phyloP scores from a whole-genome alignment of 805 yeast species.

The Grigorovia transvaalensis region DNA sequence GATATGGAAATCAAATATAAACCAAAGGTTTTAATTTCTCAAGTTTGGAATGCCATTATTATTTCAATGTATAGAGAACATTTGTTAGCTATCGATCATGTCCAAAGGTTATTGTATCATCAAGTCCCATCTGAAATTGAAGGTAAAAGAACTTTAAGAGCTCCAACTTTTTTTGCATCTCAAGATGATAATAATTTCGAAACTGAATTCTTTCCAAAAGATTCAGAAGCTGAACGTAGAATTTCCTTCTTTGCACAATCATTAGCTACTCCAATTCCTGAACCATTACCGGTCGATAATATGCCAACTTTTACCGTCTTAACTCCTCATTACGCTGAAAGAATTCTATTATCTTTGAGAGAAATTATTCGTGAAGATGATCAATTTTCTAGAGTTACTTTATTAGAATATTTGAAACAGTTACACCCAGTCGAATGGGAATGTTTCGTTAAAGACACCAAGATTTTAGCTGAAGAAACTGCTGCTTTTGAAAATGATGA shows the following conservation, averaged over 20 bases:
- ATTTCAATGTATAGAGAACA: conserved; percentile 99
- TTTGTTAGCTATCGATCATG: conserved; percentile 94
- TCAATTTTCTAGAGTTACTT: conserved; percentile 87
- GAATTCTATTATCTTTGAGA: conserved; percentile 82
- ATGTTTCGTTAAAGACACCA: conserved; percentile 92
- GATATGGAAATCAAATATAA: conserved; percentile 99
- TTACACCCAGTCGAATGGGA: conserved; percentile 97
- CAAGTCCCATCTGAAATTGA: conserved; percentile 98
- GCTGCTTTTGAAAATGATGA: conserved; percentile 51
- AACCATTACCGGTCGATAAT: conserved; percentile 97
- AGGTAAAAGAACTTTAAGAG: conserved; percentile 96
- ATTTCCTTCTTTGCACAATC: conserved; percentile 99
- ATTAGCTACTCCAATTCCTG: conserved; percentile 95
- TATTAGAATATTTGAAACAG: conserved; percentile 89
- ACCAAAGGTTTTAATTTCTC: conserved; percentile 95
- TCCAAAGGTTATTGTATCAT: conserved; percentile 91
- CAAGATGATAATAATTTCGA: conserved; percentile 93
- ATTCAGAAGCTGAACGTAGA: conserved; percentile 99
- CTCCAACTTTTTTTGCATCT: conserved; percentile 96
- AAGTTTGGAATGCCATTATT: conserved; percentile 98
- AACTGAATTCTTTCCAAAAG: conserved; percentile 92
- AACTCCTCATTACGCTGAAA: conserved; percentile 94
- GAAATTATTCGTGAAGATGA: conserved; percentile 97
- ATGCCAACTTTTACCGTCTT: conserved; percentile 98
- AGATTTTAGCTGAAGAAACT: conserved; percentile 88